Base-by-base conservation (phyloP, 345 rosid genomes). In the Euphorbia tirucalli region DNA sequence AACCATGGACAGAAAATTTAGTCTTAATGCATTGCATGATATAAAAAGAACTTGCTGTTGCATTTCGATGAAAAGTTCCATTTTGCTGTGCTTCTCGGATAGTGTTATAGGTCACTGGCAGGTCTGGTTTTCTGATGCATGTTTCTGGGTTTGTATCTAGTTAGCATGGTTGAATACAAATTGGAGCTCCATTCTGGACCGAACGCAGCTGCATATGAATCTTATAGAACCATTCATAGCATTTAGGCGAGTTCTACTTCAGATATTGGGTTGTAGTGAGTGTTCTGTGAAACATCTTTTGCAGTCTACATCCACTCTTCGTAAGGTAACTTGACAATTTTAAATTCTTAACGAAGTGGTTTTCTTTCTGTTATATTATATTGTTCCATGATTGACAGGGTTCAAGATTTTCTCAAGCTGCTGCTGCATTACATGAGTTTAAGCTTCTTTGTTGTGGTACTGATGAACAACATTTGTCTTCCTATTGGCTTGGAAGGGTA, bases 401-500 rank as follows among this genome's bases (percentile, higher is more conserved):
- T 54, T 86, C 88, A 64, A 83, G 89, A 84, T 87, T 89, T 84
- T 87, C 97, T 76, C 97, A 87, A 79, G 93, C 97, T 58, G 88
- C 92, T 79, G 89, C 96, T 55, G 85, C 92, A 63, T 81, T 94
- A 76, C 93, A 89, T 62, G 98, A 94, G 83, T 89, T 92, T 71
- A 94, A 94, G 81, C 82, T 84, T 71, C 86, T 89, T 27, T 81
- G 82, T 82, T 73, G 71, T 39, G 83, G 83, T 75, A 70, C 67
- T 65, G 79, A 74, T 75, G 87, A 85, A 73, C 83, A 78, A 68
- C 72, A 71, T 54, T 83, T 80, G 32, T 58, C 85, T 71, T 79
- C 84, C 43, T 90, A 87, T 80, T 90, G 95, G 97, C 88, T 79
- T 76, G 98, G 98, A 83, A 89, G 94, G 95, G 97, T 92, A 88